Evolutionary conservation across 768 basidiomycete species (phyloP), one percentile per base, ranked within the genome.

Genomic region (Termitomyces heimii): DNA sequence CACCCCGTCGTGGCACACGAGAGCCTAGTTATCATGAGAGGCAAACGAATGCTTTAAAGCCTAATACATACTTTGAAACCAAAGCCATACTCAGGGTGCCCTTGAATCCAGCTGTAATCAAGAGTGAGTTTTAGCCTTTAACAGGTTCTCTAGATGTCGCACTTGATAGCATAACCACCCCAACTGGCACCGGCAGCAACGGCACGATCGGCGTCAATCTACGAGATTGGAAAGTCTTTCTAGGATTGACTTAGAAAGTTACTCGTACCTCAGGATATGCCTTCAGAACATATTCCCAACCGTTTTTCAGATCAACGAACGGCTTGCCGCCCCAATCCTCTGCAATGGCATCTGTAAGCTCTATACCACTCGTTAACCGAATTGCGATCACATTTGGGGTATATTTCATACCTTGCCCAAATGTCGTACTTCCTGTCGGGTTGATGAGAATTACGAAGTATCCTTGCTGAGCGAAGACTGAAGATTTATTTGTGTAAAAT

Each of bases 1-100:
- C 68, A 94, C 90, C 9, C 96, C 96, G 66, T 99, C 96, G 65
- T 98, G 96, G 63, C 86, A 88, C 13, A 95, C 82, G 43, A 98
- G 77, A 4, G 93, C 92, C 74, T 76, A 49, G 29, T 37, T 18
- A 39, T 12, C 42, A 18, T 55, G 20, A 57, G 58, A 51, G 46
- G 57, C 26, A 14, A 29, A 4, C 18, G 13, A 29, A 12, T 12
- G 5, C 12, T 32, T 31, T 24, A 3, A n/a, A 22, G 12, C 42
- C 22, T 44, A 32, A 8, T 16, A 58, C 57, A n/a, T 55, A 74
- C 78, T 73, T 95, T 97, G 79, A 98, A 97, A 22, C 82, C 81
- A 67, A 94, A 93, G 3, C 81, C 86, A 60, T 78, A 92, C 63
- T 96, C 93, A 10, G 91, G 90, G 67, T 97, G 92, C 0, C 94